phyloP scores from a whole-genome alignment of 1,284 basidiomycete species.

The Cutaneotrichosporon sp. region DNA sequence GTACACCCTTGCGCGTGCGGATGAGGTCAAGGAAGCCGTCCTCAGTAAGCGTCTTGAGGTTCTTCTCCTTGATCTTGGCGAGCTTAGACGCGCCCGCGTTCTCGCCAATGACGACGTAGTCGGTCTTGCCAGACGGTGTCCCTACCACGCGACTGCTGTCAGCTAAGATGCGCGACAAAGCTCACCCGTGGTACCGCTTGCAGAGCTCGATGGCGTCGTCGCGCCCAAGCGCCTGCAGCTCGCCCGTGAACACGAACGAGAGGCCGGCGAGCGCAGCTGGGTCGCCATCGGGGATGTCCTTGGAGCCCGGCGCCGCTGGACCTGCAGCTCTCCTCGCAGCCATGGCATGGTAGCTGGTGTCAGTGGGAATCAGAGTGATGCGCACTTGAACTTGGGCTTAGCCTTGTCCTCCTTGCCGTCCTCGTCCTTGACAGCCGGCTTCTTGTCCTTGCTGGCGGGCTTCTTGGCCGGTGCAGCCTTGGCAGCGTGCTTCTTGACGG shows the following conservation, averaged over 20 bases:
- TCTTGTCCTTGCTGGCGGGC: constrained; percentile 15
- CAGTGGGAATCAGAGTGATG: constrained; percentile 15
- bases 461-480: constrained; percentile 16
- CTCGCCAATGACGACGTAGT: constrained; percentile 84
- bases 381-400: constrained; percentile 51
- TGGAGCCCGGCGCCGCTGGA: constrained; percentile 66
- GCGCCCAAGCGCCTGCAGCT: constrained; percentile 79
- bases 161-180: constrained; percentile 18
- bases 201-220: constrained; percentile 86
- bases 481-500: constrained; percentile 36
- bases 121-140: constrained; percentile 87
- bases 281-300: constrained; percentile 73
- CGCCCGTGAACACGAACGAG: constrained; percentile 94
- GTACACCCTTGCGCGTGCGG: constrained; percentile 59
- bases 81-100: constrained; percentile 88
- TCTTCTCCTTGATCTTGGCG: constrained; percentile 76
- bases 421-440: constrained; percentile 26
- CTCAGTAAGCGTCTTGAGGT: constrained; percentile 74
- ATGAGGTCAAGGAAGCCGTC: constrained; percentile 87
- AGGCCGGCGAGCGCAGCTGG: constrained; percentile 83
- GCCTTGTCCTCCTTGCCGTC: constrained; percentile 25
- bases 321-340: constrained; percentile 67
- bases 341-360: constrained; percentile 57
- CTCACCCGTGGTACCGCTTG: constrained; percentile 89
- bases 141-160: constrained; percentile 72